Percentiles rank a stretch among this genome's conserved stretches.
Conservation (phyloP, 2,329 filamentous ascomycete species). For the Colletotrichum incanum region DNA sequence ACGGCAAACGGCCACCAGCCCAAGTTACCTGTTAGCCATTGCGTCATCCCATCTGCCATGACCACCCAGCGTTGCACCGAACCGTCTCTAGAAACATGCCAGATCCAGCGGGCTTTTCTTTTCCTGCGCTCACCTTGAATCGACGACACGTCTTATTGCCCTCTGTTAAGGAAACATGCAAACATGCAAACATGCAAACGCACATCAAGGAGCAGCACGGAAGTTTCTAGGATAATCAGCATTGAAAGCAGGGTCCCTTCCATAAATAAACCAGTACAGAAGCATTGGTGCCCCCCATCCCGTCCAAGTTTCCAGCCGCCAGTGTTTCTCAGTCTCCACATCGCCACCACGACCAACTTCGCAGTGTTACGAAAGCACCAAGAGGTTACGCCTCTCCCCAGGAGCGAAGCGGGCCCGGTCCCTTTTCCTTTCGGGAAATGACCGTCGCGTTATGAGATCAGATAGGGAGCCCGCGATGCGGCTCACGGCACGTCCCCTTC, state of each 20-base stretch:
- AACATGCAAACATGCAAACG: background rate
- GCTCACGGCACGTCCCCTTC: slow-evolving; percentile 17
- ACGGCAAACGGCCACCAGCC: background rate
- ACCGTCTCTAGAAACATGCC: slow-evolving; percentile 30
- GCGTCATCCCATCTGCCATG: slow-evolving; percentile 2
- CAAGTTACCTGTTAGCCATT: background rate
- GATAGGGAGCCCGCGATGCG: slow-evolving; percentile 14
- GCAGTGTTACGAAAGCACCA: background rate
- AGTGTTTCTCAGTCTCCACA: slow-evolving; percentile 1
- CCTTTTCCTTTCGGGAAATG: slow-evolving; percentile 17
- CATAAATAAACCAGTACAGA: slow-evolving; percentile 27
- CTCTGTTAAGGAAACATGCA: background rate
- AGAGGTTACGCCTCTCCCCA: background rate
- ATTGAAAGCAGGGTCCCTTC: slow-evolving; percentile 35
- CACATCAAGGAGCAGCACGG: background rate
- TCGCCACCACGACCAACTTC: slow-evolving; percentile 19
- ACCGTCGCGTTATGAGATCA: slow-evolving; percentile 37
- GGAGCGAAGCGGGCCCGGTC: background rate
- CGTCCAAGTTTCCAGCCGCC: slow-evolving; percentile 9
- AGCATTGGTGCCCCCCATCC: background rate
- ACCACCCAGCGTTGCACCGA: background rate
- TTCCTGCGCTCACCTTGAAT: slow-evolving; percentile 1
- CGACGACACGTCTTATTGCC: slow-evolving; percentile 15
- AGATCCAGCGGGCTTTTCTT: background rate
- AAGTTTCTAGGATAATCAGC: background rate